Conservation (phyloP, 192 early-diverging fungal genomes). For the Helicostylum pulchrum region DNA sequence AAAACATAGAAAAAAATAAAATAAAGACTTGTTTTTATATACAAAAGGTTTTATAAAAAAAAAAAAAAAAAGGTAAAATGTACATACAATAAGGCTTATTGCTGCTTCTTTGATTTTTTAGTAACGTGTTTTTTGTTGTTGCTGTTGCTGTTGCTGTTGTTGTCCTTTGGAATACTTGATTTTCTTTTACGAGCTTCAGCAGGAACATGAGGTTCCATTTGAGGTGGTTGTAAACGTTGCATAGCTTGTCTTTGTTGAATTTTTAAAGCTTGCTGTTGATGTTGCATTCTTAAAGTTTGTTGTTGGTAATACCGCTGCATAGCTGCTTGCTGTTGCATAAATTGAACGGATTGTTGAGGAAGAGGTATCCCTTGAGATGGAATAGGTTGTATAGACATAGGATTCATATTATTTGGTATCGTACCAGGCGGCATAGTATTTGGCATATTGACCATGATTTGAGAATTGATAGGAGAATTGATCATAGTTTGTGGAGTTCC, state of each 20-base stretch:
- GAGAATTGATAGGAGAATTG: too few species aligned
- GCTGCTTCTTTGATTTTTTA: not conserved
- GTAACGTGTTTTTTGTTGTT: not conserved
- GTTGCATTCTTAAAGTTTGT: not conserved
- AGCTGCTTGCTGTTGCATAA: too few species aligned
- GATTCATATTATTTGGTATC: not conserved
- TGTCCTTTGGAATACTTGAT: not conserved
- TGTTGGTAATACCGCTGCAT: too few species aligned
- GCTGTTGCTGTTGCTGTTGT: not conserved
- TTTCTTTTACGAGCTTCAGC: not conserved
- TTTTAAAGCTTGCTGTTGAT: not conserved
- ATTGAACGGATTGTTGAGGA: too few species aligned
- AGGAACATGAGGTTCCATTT: not conserved
- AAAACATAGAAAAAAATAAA: not conserved
- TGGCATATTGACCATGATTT: too few species aligned
- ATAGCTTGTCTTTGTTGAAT: slow-evolving; percentile 8
- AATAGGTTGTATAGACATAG: not conserved
- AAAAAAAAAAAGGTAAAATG: not conserved
- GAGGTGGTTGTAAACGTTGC: slow-evolving; percentile 10
- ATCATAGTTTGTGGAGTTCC: too few species aligned
- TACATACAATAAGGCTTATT: too few species aligned
- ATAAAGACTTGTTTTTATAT: too few species aligned
- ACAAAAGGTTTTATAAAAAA: too few species aligned
- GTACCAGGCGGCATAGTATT: too few species aligned
- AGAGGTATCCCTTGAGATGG: too few species aligned